These are phyloP conservation scores for Lippia alba DNA, from an alignment of 305 asterid species.

Conservation along the genomic window DNA sequence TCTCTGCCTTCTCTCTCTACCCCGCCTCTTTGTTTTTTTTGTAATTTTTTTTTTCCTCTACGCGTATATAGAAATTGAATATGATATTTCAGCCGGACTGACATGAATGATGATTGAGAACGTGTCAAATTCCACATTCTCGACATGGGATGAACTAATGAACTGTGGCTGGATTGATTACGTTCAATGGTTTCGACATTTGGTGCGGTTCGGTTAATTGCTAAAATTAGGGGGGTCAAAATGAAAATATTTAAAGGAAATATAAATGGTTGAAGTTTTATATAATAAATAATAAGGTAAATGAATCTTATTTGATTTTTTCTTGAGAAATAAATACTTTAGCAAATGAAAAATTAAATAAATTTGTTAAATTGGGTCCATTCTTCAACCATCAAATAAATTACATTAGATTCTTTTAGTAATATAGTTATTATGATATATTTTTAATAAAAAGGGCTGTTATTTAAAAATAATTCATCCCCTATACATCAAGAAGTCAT, in stretches of 20 bases:
- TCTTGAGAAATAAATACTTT: too few relatives aligned
- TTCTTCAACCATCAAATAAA: too few relatives aligned
- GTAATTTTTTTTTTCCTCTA: constrained; percentile 24
- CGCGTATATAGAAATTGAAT: constrained; percentile 21
- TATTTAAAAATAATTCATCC: too few relatives aligned
- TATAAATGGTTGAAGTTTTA: too few relatives aligned
- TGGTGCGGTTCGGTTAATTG: constrained; percentile 19
- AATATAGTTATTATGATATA: too few relatives aligned
- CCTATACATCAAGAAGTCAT: too few relatives aligned
- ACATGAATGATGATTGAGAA: constrained; percentile 43
- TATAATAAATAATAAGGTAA: too few relatives aligned
- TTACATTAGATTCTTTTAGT: too few relatives aligned
- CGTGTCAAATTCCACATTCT: constrained; percentile 29
- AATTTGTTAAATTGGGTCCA: too few relatives aligned
- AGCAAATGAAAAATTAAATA: too few relatives aligned
- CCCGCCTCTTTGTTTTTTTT: constrained; percentile 42
- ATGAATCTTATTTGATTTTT: too few relatives aligned
- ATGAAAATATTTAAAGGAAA: background rate
- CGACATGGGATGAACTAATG: constrained; percentile 23
- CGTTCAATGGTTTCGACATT: background rate
- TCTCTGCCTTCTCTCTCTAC: constrained; percentile 36
- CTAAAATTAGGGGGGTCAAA: background rate
- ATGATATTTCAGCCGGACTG: constrained; percentile 26
- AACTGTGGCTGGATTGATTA: constrained; percentile 25
- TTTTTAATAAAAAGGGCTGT: too few relatives aligned